Base-by-base conservation (phyloP, 1,284 basidiomycete species). In the Salmacisia buchloeana region DNA sequence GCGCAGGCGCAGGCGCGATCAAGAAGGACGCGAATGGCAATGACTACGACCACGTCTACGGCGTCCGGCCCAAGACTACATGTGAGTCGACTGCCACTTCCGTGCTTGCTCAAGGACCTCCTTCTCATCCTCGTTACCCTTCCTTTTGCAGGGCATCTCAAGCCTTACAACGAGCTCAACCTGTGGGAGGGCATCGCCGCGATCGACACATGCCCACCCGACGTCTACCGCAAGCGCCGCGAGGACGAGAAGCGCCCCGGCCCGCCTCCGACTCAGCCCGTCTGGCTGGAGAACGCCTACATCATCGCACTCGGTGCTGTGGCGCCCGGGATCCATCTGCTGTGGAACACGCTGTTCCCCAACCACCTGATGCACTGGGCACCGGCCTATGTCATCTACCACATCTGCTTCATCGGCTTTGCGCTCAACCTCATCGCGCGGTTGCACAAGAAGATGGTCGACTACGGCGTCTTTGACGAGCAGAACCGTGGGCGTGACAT, bases 401-500 rank as follows among this genome's bases (percentile, higher is more conserved):
- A 74, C 67, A 31, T 64, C 31, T 38, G 46, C 54, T 73, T 76
- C 63, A 74, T 76, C 63, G 31, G 62, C 39, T 74, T 74, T 38
- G 73, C 74, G 46, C 15, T 63, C 7, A 25, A 38, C 25, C 69
- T 76, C 65, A 76, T 76, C 64, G 60, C 58, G 27, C 68, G 74
- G 27, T 64, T 75, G 9, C 74, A 75, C 58, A 9, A 36, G 18
- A 74, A 69, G 62, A 75, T 75, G 74, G 69, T 59, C 9, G 21
- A 63, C 4, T 75, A 73, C 61, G 74, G 74, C 12, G 63, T 62
- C 2, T 72, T 75, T 23, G 74, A 75, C 65, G 74, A 75, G 63
- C 70, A 74, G 62, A 75, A 75, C 61, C 68, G 74, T n/a, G 74
- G 74, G 21, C 72, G 74, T 41, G 74, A 75, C 62, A 68, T 75